Percentiles rank a stretch among this genome's conserved stretches.
Conservation (phyloP, 176 grass and related monocot genomes). For the Paspalum vaginatum region DNA sequence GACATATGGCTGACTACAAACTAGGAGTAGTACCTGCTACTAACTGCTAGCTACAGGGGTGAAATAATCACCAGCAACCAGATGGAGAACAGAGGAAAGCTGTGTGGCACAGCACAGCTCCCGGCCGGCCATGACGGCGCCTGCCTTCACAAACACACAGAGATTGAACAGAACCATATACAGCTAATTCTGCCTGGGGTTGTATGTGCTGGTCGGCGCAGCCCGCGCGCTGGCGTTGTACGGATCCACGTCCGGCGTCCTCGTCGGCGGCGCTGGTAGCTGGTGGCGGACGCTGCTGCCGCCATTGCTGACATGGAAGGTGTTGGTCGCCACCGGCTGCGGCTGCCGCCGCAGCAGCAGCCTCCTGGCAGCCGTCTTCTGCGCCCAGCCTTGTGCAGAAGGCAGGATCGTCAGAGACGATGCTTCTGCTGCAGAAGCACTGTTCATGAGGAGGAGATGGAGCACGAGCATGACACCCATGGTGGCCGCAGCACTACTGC, state of each 20-base stretch:
- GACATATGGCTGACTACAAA: too few species aligned
- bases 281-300: neutral
- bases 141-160: too few species aligned
- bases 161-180: too few species aligned
- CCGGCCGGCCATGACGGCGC: too few species aligned
- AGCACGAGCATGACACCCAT: constrained; percentile 44
- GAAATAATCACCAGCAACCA: too few species aligned
- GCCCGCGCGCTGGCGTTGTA: constrained; percentile 57
- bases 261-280: neutral
- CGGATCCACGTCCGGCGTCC: constrained; percentile 16
- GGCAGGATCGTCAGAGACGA: neutral
- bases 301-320: neutral
- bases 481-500: neutral
- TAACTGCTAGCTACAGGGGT: too few species aligned
- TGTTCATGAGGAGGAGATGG: neutral
- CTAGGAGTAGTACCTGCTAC: too few species aligned
- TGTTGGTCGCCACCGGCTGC: neutral
- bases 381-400: neutral
- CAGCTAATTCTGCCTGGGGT: constrained; percentile 69
- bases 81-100: too few species aligned
- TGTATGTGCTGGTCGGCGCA: constrained; percentile 21
- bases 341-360: constrained; percentile 58
- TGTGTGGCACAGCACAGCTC: too few species aligned
- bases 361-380: constrained; percentile 35
- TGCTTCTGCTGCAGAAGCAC: neutral